phyloP scores from a whole-genome alignment of 805 yeast species.

The Metschnikowia shivogae region DNA sequence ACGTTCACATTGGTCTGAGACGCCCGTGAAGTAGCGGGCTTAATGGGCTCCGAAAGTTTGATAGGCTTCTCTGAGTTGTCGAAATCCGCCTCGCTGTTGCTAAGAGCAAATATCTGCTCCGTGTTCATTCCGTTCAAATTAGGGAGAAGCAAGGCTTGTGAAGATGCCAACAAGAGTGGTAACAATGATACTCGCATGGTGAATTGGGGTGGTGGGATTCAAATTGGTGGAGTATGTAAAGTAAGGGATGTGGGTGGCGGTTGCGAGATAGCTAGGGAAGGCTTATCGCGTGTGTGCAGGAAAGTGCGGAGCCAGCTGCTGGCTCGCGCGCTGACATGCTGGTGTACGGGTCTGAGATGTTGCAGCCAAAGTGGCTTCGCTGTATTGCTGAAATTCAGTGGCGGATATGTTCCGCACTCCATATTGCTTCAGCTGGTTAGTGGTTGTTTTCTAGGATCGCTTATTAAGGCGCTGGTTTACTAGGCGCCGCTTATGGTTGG shows the following conservation, averaged over 20 bases:
- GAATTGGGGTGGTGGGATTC: not conserved
- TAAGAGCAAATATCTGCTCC: constrained; percentile 7
- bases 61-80: not conserved
- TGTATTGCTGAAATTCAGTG: too few species aligned
- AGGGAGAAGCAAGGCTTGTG: constrained; percentile 13
- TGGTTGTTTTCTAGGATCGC: too few species aligned
- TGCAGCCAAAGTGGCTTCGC: too few species aligned
- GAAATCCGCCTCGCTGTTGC: not conserved
- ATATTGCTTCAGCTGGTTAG: too few species aligned
- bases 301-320: constrained; percentile 6
- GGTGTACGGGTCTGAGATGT: not conserved
- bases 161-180: constrained; percentile 7
- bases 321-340: not conserved
- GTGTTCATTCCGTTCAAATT: constrained; percentile 9
- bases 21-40: not conserved
- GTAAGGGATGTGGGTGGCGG: constrained; percentile 2
- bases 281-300: constrained; percentile 3
- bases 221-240: not conserved
- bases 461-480: too few species aligned
- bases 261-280: not conserved
- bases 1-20: not conserved
- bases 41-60: not conserved
- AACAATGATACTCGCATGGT: constrained; percentile 6
- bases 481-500: too few species aligned
- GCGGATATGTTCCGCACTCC: too few species aligned